A percentile compares a stretch with the other conserved stretches of the same genome.
These are phyloP conservation scores for Colletotrichum filicis DNA, from an alignment of 2,329 filamentous ascomycete species.

Conservation along the genomic window DNA sequence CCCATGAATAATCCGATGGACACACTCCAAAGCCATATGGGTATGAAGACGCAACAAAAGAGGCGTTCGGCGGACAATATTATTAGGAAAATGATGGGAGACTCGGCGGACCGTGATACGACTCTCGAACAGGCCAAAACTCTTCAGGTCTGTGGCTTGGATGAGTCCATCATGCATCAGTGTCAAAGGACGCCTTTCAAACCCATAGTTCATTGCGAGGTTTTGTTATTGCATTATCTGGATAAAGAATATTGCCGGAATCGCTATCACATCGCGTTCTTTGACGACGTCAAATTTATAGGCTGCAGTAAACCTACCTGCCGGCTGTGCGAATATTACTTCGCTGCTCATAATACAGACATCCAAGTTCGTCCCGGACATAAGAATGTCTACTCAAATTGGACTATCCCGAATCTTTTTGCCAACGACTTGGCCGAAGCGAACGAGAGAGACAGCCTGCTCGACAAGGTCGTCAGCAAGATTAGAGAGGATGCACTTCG, in stretches of 20 bases:
- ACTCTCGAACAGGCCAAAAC: background rate
- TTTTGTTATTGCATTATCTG: slow-evolving; percentile 28
- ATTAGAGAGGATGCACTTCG: slow-evolving; percentile 7
- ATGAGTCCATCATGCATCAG: background rate
- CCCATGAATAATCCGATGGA: slow-evolving; percentile 34
- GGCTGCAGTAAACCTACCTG: slow-evolving; percentile 39
- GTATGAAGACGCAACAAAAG: slow-evolving; percentile 1
- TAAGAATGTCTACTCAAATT: slow-evolving; percentile 35
- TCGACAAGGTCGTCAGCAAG: slow-evolving; percentile 5
- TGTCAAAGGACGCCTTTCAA: background rate
- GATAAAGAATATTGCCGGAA: background rate
- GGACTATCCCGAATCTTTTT: slow-evolving; percentile 32
- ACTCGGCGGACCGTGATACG: background rate
- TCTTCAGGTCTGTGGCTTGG: background rate
- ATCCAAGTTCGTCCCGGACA: slow-evolving; percentile 33
- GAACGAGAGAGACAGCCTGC: background rate
- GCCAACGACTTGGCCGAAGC: background rate
- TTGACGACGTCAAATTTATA: slow-evolving; percentile 34
- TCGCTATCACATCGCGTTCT: slow-evolving; percentile 12
- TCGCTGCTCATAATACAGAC: slow-evolving; percentile 24
- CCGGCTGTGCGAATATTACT: slow-evolving; percentile 38
- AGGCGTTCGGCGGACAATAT: slow-evolving; percentile 34
- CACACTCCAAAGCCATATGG: slow-evolving; percentile 11
- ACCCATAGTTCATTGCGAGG: slow-evolving; percentile 35
- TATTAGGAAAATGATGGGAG: slow-evolving; percentile 37